Conservation (phyloP, 129 eudicot genomes). For the Centella asiatica region DNA sequence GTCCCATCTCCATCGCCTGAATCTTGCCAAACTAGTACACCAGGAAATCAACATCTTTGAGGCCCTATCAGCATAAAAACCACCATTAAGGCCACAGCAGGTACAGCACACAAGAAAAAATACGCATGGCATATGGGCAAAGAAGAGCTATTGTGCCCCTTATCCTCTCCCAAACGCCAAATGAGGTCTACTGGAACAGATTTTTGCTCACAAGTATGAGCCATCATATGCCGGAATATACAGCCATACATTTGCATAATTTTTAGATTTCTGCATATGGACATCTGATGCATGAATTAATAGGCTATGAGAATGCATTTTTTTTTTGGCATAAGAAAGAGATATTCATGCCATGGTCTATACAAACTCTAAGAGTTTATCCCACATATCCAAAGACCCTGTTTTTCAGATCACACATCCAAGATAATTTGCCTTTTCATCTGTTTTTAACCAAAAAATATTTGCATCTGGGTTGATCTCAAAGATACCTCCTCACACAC, state of each 20-base stretch:
- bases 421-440: too few species aligned
- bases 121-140: background rate
- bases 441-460: too few species aligned
- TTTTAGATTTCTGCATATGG: slow-evolving; percentile 28
- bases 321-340: background rate
- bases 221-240: background rate
- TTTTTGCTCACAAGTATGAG: background rate
- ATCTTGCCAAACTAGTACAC: slow-evolving; percentile 29
- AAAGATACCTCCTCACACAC: too few species aligned
- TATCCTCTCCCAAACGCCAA: too few species aligned
- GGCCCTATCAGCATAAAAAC: slow-evolving; percentile 41
- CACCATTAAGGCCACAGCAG: background rate
- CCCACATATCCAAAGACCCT: too few species aligned
- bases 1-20: slow-evolving; percentile 50
- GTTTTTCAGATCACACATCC: too few species aligned
- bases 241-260: background rate
- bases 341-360: background rate
- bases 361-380: background rate
- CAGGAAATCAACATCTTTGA: slow-evolving; percentile 44
- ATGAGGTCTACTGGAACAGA: background rate
- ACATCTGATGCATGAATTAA: background rate
- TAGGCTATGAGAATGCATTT: background rate
- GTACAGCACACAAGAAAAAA: background rate
- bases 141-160: too few species aligned
- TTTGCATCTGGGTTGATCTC: too few species aligned